Evolutionary conservation across 805 yeast species (phyloP).

Genomic region (Jamesozyma rosinii): DNA sequence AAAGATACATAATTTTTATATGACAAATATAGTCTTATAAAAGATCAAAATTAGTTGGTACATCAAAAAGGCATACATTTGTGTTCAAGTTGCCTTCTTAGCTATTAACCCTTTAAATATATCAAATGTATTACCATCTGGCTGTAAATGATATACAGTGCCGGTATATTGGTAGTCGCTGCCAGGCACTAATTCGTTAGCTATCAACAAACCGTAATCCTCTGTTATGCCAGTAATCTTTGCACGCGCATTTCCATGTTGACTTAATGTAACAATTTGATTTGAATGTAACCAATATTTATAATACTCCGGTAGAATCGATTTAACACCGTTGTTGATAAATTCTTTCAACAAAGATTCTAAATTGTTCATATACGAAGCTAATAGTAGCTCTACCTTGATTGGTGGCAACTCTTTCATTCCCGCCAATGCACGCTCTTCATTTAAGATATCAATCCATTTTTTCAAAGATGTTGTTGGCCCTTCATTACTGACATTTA

Average conservation of each 20-base stretch:
- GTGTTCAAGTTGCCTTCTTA: constrained; percentile 34
- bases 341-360: constrained; percentile 55
- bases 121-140: constrained; percentile 96
- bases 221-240: constrained; percentile 69
- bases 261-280: constrained; percentile 63
- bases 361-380: constrained; percentile 56
- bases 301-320: constrained; percentile 65
- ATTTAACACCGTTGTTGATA: constrained; percentile 52
- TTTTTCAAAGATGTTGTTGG: constrained; percentile 86
- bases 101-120: constrained; percentile 84
- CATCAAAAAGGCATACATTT: too few species aligned
- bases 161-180: constrained; percentile 41
- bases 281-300: constrained; percentile 75
- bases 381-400: constrained; percentile 37
- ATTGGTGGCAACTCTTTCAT: constrained; percentile 38
- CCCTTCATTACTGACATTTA: constrained; percentile 73
- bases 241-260: constrained; percentile 46
- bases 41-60: too few species aligned
- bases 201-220: constrained; percentile 78
- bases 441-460: constrained; percentile 55
- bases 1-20: not conserved
- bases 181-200: constrained; percentile 48
- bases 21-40: too few species aligned
- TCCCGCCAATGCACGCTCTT: constrained; percentile 37
- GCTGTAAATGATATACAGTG: constrained; percentile 62